These are phyloP conservation scores for Leishmania tropica DNA, from an alignment of 208 protist genomes.

Conservation along the genomic window DNA sequence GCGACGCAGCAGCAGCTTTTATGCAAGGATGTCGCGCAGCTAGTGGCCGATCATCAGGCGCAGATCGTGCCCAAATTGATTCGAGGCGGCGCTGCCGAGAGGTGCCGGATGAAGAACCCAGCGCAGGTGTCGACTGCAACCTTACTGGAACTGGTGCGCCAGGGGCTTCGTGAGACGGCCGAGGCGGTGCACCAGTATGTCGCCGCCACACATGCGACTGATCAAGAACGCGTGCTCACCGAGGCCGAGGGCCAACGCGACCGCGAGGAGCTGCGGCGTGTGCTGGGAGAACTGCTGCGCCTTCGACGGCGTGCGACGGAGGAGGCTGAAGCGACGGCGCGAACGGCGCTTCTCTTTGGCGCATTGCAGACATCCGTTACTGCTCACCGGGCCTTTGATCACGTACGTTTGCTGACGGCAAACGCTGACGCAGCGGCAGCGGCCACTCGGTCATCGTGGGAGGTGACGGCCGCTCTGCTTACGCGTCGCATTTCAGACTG, in stretches of 20 bases:
- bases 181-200: conserved; percentile 3
- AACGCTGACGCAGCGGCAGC: background rate
- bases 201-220: background rate
- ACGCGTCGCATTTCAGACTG: conserved; percentile 1
- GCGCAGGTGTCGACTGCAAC: background rate
- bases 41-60: background rate
- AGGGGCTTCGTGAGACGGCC: background rate
- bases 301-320: background rate
- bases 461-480: background rate
- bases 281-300: background rate
- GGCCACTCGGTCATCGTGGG: background rate
- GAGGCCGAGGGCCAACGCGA: background rate
- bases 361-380: background rate
- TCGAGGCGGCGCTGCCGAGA: background rate
- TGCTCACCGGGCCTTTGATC: background rate
- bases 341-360: conserved; percentile 5
- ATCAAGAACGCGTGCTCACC: background rate
- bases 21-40: background rate
- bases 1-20: conserved; percentile 9
- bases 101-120: background rate
- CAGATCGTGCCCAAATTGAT: background rate
- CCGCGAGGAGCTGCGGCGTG: background rate
- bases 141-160: background rate
- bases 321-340: background rate
- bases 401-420: background rate